A percentile compares a stretch with the other conserved stretches of the same genome.
These are phyloP conservation scores for Monosporascus sp. DNA, from an alignment of 2,329 filamentous ascomycete species.

Conservation along the genomic window DNA sequence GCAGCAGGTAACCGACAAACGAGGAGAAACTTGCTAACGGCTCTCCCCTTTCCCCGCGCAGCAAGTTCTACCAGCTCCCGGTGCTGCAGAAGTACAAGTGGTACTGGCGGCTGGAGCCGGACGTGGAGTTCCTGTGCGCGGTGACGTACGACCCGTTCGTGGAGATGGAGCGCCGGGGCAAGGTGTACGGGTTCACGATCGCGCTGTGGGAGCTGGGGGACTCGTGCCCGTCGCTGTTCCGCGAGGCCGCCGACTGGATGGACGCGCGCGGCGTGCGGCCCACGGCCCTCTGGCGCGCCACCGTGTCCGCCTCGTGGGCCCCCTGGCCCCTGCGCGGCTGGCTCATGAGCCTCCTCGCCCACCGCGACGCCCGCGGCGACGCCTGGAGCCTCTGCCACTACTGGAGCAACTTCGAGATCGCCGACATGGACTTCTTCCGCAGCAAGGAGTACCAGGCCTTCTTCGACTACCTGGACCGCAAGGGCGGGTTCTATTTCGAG, in stretches of 20 bases:
- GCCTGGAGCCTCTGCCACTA: slow-evolving; percentile 40
- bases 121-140: slow-evolving; percentile 38
- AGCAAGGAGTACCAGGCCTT: slow-evolving; percentile 33
- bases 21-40: background rate
- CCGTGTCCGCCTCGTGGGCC: slow-evolving; percentile 34
- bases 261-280: slow-evolving; percentile 28
- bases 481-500: slow-evolving; percentile 39
- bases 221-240: slow-evolving; percentile 38
- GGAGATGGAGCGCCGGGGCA: slow-evolving; percentile 37
- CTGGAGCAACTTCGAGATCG: slow-evolving; percentile 45
- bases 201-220: slow-evolving; percentile 36
- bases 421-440: slow-evolving; percentile 39
- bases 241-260: slow-evolving; percentile 35
- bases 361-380: slow-evolving; percentile 34
- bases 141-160: slow-evolving; percentile 44
- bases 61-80: slow-evolving; percentile 38
- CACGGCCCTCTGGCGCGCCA: slow-evolving; percentile 34
- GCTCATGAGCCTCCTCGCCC: slow-evolving; percentile 27
- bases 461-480: slow-evolving; percentile 34
- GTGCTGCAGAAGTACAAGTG: slow-evolving; percentile 37
- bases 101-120: slow-evolving; percentile 42
- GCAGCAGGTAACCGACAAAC: too few species aligned
- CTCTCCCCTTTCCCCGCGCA: slow-evolving; percentile 7
- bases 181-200: slow-evolving; percentile 40
- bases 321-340: slow-evolving; percentile 35